These are phyloP conservation scores for Rhizopogon rudus DNA, from an alignment of 768 basidiomycete species.

Conservation along the genomic window DNA sequence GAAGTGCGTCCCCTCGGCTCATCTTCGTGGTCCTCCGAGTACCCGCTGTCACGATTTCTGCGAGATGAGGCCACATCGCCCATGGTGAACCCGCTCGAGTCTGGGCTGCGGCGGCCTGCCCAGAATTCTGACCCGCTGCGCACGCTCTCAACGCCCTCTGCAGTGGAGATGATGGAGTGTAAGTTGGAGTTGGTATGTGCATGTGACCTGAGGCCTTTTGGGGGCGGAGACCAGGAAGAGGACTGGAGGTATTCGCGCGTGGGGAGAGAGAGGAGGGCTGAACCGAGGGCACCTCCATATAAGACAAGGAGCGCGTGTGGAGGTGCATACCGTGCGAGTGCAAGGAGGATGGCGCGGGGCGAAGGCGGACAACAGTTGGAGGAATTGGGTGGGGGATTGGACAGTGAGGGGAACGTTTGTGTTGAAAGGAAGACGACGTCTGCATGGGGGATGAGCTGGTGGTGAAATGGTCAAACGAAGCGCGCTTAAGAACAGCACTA, in stretches of 20 bases:
- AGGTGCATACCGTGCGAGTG: conserved; percentile 60
- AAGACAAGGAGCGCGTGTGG: conserved; percentile 78
- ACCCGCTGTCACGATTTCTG: conserved; percentile 13
- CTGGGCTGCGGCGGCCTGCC: conserved; percentile 39
- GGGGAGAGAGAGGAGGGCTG: conserved; percentile 75
- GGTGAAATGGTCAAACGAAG: background rate
- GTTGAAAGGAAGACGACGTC: conserved; percentile 68
- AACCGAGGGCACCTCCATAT: conserved; percentile 76
- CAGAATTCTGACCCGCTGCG: conserved; percentile 76
- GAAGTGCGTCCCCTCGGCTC: background rate
- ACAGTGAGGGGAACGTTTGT: conserved; percentile 21
- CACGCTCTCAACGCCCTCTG: conserved; percentile 37
- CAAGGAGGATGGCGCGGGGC: conserved; percentile 74
- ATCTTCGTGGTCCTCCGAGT: conserved; percentile 5
- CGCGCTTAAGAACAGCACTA: background rate
- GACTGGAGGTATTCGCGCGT: conserved; percentile 85
- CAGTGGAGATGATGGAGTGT: conserved; percentile 3
- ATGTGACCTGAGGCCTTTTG: conserved; percentile 12
- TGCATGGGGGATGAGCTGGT: conserved; percentile 73
- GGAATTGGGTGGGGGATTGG: conserved; percentile 39
- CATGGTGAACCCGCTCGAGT: conserved; percentile 4
- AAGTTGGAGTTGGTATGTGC: conserved; percentile 14
- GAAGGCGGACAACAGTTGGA: conserved; percentile 44
- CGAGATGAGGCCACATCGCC: background rate
- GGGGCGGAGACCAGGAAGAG: conserved; percentile 57